Conservation (phyloP, 306 rosid species). For the Quercus berberidifolia region DNA sequence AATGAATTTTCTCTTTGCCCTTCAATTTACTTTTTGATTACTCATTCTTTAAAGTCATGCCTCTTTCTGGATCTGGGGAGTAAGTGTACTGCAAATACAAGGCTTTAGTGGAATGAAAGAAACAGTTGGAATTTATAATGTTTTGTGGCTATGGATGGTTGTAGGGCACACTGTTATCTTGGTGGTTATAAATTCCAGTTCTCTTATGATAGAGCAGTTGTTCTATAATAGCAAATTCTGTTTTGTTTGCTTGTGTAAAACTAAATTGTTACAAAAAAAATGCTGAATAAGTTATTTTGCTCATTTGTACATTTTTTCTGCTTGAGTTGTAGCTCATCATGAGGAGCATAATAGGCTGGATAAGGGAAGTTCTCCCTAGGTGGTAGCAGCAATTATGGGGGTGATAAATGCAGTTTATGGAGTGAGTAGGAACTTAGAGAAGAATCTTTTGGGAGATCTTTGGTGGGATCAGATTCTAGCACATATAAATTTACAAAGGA, state of each 20-base stretch:
- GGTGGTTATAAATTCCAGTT: not conserved
- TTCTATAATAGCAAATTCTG: not conserved
- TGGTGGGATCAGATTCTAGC: conserved; percentile 26
- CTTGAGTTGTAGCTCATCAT: conserved; percentile 31
- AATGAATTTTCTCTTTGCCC: not conserved
- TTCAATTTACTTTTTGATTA: not conserved
- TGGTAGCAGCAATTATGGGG: conserved; percentile 21
- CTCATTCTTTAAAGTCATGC: not conserved
- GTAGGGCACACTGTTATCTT: not conserved
- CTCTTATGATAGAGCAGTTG: not conserved
- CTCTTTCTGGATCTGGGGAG: not conserved
- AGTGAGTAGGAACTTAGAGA: conserved; percentile 18
- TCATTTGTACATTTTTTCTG: conserved; percentile 4
- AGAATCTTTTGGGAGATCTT: conserved; percentile 5
- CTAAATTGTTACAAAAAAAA: not conserved
- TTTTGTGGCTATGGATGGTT: not conserved
- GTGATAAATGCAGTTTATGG: conserved; percentile 16
- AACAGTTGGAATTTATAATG: not conserved
- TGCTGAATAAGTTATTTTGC: conserved; percentile 5
- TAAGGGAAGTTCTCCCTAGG: conserved; percentile 15
- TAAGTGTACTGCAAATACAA: not conserved
- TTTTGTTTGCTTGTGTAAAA: not conserved
- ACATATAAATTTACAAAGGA: conserved; percentile 23
- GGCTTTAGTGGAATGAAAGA: not conserved
- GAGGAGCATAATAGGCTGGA: conserved; percentile 22